Conservation (phyloP, 2,329 filamentous ascomycete species). For the Dendryphion nanum region DNA sequence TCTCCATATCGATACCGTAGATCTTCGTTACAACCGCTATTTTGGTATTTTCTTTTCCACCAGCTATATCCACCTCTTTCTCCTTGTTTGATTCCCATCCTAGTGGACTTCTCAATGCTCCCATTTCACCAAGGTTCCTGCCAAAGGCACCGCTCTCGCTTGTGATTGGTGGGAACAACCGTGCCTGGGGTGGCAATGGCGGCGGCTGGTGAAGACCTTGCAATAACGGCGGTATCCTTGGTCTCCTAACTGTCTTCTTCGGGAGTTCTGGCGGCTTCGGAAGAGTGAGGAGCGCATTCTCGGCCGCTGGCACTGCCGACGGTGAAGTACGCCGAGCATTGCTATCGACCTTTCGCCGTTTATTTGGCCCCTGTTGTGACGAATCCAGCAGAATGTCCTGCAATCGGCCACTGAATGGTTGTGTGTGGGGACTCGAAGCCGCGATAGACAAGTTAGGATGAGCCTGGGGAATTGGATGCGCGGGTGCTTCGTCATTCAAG, state of each 20-base stretch:
- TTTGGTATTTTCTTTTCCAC: background rate
- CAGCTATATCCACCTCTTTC: background rate
- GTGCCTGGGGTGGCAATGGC: constrained; percentile 51
- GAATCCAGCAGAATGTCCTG: constrained; percentile 28
- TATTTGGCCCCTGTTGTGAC: constrained; percentile 15
- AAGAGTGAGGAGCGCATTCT: constrained; percentile 29
- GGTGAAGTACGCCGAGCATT: constrained; percentile 12
- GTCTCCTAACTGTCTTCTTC: constrained; percentile 31
- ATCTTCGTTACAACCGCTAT: background rate
- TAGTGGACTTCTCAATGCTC: constrained; percentile 11
- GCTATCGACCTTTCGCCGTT: constrained; percentile 20
- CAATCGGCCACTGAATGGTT: constrained; percentile 25
- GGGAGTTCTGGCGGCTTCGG: constrained; percentile 40
- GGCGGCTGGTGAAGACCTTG: constrained; percentile 64
- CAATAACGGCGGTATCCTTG: constrained; percentile 49
- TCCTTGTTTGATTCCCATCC: constrained; percentile 11
- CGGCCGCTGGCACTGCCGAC: constrained; percentile 11
- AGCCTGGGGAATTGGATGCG: constrained; percentile 11
- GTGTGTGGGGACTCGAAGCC: constrained; percentile 11
- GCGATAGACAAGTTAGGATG: constrained; percentile 8
- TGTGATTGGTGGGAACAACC: constrained; percentile 61
- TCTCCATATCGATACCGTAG: background rate
- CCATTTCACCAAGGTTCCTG: constrained; percentile 17
- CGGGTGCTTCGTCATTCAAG: constrained; percentile 24
- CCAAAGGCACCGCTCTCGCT: constrained; percentile 40